These are phyloP conservation scores for Monosporascus sp. DNA, from an alignment of 2,329 filamentous ascomycete genomes.

Conservation along the genomic window DNA sequence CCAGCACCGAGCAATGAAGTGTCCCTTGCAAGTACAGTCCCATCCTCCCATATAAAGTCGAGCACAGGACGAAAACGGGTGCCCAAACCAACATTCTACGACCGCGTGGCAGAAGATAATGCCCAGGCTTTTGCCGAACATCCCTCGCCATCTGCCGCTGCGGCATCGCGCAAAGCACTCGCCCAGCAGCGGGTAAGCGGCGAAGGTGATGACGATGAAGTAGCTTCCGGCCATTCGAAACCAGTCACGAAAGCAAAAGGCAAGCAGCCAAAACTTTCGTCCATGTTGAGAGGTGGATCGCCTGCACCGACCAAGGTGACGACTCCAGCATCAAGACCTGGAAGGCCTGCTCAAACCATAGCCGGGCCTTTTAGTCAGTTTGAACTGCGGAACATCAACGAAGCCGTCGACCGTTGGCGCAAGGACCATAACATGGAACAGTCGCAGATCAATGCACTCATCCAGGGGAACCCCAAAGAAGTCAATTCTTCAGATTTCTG, in stretches of 20 bases:
- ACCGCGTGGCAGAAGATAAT: conserved; percentile 5
- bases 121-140: conserved; percentile 2
- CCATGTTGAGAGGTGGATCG: conserved; percentile 10
- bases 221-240: conserved; percentile 9
- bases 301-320: neutral
- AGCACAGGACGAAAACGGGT: conserved; percentile 20
- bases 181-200: no score
- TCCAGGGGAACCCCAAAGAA: conserved; percentile 24
- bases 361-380: conserved; percentile 38
- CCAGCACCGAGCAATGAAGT: conserved; percentile 3
- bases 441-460: conserved; percentile 41
- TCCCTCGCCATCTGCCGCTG: conserved; percentile 15
- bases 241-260: conserved; percentile 5
- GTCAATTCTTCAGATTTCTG: conserved; percentile 40
- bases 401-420: conserved; percentile 40
- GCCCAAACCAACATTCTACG: conserved; percentile 20
- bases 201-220: neutral
- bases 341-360: conserved; percentile 4
- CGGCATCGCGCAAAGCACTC: conserved; percentile 3
- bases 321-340: neutral
- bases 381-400: conserved; percentile 36
- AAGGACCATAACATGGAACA: conserved; percentile 38
- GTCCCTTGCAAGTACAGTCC: neutral
- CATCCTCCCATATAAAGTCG: conserved; percentile 4
- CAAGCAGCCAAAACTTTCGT: conserved; percentile 15